These are phyloP conservation scores for Raddia guianensis DNA, from an alignment of 176 grass and related monocot genomes.

Conservation along the genomic window DNA sequence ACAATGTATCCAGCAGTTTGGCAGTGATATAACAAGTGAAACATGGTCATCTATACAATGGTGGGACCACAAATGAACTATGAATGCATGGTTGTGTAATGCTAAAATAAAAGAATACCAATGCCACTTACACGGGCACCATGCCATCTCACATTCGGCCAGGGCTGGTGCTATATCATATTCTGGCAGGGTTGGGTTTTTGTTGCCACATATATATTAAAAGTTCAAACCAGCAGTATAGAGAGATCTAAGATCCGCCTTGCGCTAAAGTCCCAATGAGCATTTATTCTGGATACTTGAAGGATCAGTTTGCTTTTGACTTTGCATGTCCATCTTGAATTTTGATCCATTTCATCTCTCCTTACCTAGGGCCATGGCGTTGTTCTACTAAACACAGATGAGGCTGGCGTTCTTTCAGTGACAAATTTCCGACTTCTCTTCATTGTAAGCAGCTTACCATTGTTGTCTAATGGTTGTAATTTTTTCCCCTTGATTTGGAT, in stretches of 20 bases:
- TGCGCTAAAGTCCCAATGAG: slow-evolving; percentile 3
- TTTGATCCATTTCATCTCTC: slow-evolving; percentile 14
- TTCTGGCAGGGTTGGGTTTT: not conserved
- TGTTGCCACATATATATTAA: not conserved
- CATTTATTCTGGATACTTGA: slow-evolving; percentile 15
- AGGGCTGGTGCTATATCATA: too few species aligned
- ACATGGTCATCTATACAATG: not conserved
- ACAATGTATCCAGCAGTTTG: not conserved
- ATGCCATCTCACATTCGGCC: not conserved
- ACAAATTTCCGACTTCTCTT: slow-evolving; percentile 92
- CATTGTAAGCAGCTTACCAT: slow-evolving; percentile 61
- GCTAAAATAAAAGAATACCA: not conserved
- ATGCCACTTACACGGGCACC: not conserved
- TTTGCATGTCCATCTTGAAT: slow-evolving; percentile 19
- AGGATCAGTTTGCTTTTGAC: slow-evolving; percentile 18
- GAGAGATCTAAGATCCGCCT: not conserved
- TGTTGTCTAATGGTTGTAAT: not conserved
- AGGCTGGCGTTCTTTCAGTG: slow-evolving; percentile 70
- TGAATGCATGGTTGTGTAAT: not conserved
- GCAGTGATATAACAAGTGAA: not conserved
- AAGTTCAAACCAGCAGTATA: not conserved
- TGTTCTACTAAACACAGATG: slow-evolving; percentile 67
- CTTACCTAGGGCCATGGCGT: slow-evolving; percentile 62
- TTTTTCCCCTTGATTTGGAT: not conserved
- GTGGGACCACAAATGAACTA: not conserved